These are phyloP conservation scores for Toxoplasma gondii DNA, from an alignment of 169 alveolate species.

Conservation along the genomic window DNA sequence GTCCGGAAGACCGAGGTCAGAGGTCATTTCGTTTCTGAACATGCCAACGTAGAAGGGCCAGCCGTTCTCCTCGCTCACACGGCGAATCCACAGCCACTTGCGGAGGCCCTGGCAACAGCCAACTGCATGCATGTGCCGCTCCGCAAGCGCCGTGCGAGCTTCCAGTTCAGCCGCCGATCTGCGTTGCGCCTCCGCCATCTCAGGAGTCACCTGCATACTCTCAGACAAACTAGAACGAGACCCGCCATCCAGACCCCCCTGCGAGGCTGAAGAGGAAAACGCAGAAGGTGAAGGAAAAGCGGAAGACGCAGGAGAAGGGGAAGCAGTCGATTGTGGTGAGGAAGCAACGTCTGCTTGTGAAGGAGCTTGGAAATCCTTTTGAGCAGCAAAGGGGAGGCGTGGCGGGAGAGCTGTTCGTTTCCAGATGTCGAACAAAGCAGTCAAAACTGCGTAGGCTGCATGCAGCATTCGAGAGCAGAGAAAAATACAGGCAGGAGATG, in stretches of 20 bases:
- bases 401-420: constrained; percentile 17
- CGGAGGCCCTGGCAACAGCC: constrained; percentile 31
- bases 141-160: neutral
- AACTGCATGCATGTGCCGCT: constrained; percentile 2
- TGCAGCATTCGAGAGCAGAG: neutral
- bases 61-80: constrained; percentile 3
- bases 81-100: constrained; percentile 25
- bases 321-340: no score
- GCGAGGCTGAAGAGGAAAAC: no score
- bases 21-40: neutral
- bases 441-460: constrained; percentile 3
- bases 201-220: neutral
- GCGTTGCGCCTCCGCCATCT: neutral
- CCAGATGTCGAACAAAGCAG: constrained; percentile 8
- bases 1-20: constrained; percentile 5
- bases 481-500: neutral
- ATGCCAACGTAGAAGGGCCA: constrained; percentile 19
- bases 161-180: neutral
- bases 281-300: no score
- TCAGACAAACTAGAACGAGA: neutral
- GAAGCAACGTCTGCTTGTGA: no score
- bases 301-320: no score
- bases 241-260: no score
- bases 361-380: neutral
- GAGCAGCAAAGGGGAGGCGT: constrained; percentile 11